Base-by-base conservation (phyloP, 345 rosid genomes). In the Sisymbrium altissimum region DNA sequence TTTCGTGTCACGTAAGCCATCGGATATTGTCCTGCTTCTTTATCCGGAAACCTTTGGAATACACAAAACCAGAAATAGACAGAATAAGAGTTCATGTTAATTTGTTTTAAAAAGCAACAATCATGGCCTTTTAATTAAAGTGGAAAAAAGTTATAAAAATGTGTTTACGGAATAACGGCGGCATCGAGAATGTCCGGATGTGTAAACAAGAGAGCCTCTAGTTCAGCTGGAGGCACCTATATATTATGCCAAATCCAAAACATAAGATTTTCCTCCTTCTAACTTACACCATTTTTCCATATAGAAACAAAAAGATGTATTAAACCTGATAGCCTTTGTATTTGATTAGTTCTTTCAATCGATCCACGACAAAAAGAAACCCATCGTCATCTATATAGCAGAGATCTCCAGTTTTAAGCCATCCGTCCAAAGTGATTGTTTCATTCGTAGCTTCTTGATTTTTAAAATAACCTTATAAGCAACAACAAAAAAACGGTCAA, bases 321-420 rank as follows among this genome's bases (percentile, higher is more conserved):
- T 1, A 50, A 63, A 94, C 98, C 97, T 92, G 97, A 73, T 88
- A 92, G 15, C 96, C 98, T 73, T 92, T 94, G 80, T 94, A 94
- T 78, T 92, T 94, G 61, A 94, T 92, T 19, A 94, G 79, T 72
- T 94, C 98, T 83, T 94, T 92, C 75, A 94, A 36, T 71, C 97
- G 81, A 68, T 94, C 97, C 0, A 92, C 97, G 3, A 89, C 67
- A 29, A 85, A 92, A 46, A 94, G 71, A 82, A 85, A 94, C 10
- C 98, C 97, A 70, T 86, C 96, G 0, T 86, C 90, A 21, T 91
- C 96, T 3, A 91, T 85, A 59, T 86, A 91, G 76, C 97, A 94
- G 4, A 94, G 78, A 72, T 91, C 97, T 15, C 97, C 98, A 0
- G 98, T 94, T 80, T 83, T 92, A 9, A 94, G 68, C 97, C 98